phyloP scores from a whole-genome alignment of 106 monocot species.

The Ottelia alismoides region DNA sequence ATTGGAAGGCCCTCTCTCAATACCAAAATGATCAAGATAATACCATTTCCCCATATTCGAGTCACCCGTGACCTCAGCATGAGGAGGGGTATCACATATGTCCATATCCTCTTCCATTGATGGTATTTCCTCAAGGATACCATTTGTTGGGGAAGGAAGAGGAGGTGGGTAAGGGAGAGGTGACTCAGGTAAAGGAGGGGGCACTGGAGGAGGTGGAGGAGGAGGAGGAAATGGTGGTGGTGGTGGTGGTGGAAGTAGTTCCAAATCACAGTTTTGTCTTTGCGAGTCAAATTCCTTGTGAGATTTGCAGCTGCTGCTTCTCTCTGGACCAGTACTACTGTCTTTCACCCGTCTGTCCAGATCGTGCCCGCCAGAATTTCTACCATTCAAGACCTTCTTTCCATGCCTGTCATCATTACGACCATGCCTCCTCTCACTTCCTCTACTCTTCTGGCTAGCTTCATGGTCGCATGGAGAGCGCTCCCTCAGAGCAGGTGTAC shows the following conservation, averaged over 20 bases:
- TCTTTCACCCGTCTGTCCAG: slow-evolving; percentile 22
- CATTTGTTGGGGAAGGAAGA: slow-evolving; percentile 22
- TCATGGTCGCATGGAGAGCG: slow-evolving; percentile 37
- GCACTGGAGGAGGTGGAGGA: too few species aligned
- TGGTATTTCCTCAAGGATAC: slow-evolving; percentile 27
- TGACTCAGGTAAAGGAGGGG: slow-evolving; percentile 17
- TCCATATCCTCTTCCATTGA: slow-evolving; percentile 99
- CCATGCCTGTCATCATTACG: slow-evolving; percentile 19
- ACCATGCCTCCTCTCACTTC: slow-evolving; percentile 32
- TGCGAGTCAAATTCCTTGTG: slow-evolving; percentile 24
- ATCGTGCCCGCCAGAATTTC: slow-evolving; percentile 19
- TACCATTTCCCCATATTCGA: slow-evolving; percentile 62
- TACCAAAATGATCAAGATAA: slow-evolving; percentile 79
- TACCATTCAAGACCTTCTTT: slow-evolving; percentile 32
- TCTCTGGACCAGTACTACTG: slow-evolving; percentile 26
- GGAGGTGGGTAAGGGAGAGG: slow-evolving; percentile 29
- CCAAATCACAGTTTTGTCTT: slow-evolving; percentile 17
- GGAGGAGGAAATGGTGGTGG: slow-evolving; percentile 21
- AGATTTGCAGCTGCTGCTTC: slow-evolving; percentile 24
- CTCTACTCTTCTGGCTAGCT: slow-evolving; percentile 16
- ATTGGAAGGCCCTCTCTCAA: slow-evolving; percentile 80
- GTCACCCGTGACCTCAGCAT: slow-evolving; percentile 26
- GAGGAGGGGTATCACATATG: slow-evolving; percentile 96
- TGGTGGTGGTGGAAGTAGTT: slow-evolving; percentile 31
- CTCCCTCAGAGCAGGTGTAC: slow-evolving; percentile 18